phyloP scores from a whole-genome alignment of 768 basidiomycete species.

The Hortiboletus campestris region DNA sequence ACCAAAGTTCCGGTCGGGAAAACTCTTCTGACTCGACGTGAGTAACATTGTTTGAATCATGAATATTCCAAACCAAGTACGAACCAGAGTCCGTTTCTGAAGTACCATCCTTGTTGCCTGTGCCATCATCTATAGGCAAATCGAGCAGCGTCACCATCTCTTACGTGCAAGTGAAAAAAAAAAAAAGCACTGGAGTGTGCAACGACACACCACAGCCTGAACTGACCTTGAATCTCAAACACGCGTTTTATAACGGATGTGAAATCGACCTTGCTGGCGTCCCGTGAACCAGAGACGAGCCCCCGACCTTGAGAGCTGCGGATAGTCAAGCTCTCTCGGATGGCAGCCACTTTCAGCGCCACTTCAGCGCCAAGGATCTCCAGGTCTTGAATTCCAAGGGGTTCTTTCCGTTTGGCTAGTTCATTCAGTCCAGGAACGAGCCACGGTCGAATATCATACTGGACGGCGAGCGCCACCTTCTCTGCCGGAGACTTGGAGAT shows the following conservation, averaged over 20 bases:
- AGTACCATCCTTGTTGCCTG: neutral
- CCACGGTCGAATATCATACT: conserved; percentile 35
- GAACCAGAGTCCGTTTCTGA: no score
- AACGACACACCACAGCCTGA: neutral
- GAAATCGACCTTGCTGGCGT: conserved; percentile 12
- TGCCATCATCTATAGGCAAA: neutral
- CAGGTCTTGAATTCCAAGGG: conserved; percentile 16
- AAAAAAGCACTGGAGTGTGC: neutral
- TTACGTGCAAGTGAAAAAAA: neutral
- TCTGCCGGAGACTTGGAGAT: conserved; percentile 15
- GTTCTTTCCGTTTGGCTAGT: conserved; percentile 16
- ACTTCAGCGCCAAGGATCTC: conserved; percentile 15
- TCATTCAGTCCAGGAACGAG: conserved; percentile 29
- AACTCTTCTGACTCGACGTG: conserved; percentile 4
- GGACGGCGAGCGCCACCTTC: conserved; percentile 31
- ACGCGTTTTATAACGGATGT: conserved; percentile 8
- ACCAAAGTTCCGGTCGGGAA: no score
- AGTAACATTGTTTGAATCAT: neutral
- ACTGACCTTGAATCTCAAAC: conserved; percentile 9
- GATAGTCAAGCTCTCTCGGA: conserved; percentile 18
- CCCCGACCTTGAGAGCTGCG: fast-evolving
- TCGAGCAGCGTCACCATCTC: neutral
- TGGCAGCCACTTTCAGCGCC: conserved; percentile 18
- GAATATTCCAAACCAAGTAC: neutral
- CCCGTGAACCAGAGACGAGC: neutral